Conservation (phyloP, 768 basidiomycete genomes). For the Vararia minispora region DNA sequence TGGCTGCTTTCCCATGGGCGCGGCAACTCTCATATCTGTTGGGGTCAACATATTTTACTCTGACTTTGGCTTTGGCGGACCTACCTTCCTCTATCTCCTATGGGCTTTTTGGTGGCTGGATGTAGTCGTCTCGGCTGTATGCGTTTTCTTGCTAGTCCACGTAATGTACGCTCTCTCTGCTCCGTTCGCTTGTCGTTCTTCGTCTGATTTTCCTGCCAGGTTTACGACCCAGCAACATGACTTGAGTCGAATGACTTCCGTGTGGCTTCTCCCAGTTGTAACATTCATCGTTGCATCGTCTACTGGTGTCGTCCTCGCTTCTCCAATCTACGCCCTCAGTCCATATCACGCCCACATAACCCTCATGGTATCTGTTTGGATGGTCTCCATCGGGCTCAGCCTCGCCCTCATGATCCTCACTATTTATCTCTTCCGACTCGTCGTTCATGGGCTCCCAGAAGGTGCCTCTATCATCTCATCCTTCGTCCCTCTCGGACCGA, state of each 20-base stretch:
- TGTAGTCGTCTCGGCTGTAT: conserved; percentile 39
- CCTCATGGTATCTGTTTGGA: conserved; percentile 37
- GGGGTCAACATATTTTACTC: conserved; percentile 34
- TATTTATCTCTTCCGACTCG: conserved; percentile 48
- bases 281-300: conserved; percentile 63
- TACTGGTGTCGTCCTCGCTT: conserved; percentile 48
- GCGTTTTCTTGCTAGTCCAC: conserved; percentile 52
- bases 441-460: conserved; percentile 42
- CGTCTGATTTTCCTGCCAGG: not conserved
- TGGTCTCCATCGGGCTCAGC: conserved; percentile 43
- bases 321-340: conserved; percentile 34
- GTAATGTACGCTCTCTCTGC: conserved; percentile 39
- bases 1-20: conserved; percentile 46
- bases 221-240: conserved; percentile 36
- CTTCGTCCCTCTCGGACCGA: conserved; percentile 69
- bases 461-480: conserved; percentile 39
- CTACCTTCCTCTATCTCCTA: conserved; percentile 37
- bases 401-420: conserved; percentile 59
- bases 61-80: conserved; percentile 38
- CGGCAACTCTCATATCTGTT: conserved; percentile 44
- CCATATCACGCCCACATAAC: conserved; percentile 42
- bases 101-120: conserved; percentile 70
- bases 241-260: conserved; percentile 41
- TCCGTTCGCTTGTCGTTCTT: not conserved
- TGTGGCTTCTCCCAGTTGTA: conserved; percentile 71